A percentile compares a stretch with the other conserved stretches of the same genome.
phyloP scores from a whole-genome alignment of 1,139 yeast genomes.

The Kurtzmaniella quercitrusa region DNA sequence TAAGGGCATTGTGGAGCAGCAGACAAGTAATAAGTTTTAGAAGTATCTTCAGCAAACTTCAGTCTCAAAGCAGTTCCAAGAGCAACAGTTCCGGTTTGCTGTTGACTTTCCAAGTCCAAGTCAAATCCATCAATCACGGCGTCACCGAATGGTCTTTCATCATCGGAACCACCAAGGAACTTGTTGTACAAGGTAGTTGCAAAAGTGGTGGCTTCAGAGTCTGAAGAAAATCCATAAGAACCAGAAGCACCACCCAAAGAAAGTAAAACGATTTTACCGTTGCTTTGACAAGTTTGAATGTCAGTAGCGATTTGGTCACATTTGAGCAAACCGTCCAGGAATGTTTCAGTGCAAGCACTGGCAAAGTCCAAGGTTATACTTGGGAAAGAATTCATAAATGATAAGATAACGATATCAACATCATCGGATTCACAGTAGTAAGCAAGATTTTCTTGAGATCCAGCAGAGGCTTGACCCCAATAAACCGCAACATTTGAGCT shows the following conservation, averaged over 20 bases:
- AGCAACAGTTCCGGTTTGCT: conserved; percentile 55
- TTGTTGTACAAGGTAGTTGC: conserved; percentile 80
- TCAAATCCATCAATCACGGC: conserved; percentile 46
- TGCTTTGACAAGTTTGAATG: conserved; percentile 74
- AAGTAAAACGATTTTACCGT: conserved; percentile 73
- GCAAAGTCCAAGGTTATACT: conserved; percentile 58
- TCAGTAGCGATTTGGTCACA: conserved; percentile 70
- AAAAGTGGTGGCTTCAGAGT: conserved; percentile 59
- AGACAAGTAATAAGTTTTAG: conserved; percentile 69
- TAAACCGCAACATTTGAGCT: conserved; percentile 69
- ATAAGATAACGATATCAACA: conserved; percentile 68
- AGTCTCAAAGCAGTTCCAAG: conserved; percentile 58
- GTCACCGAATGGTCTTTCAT: conserved; percentile 70
- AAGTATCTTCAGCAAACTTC: conserved; percentile 47
- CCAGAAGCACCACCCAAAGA: conserved; percentile 91
- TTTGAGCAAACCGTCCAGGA: conserved; percentile 51
- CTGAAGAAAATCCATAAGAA: conserved; percentile 65
- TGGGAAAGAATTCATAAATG: conserved; percentile 71
- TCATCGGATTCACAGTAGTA: conserved; percentile 65
- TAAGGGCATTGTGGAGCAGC: conserved; percentile 97
- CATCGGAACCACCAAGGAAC: conserved; percentile 71
- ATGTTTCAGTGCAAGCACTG: conserved; percentile 54
- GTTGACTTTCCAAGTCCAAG: conserved; percentile 42
- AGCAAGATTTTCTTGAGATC: conserved; percentile 58
- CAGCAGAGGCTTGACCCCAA: conserved; percentile 86